phyloP scores from a whole-genome alignment of 2,329 filamentous ascomycete genomes.

The Ophiostoma sp. region DNA sequence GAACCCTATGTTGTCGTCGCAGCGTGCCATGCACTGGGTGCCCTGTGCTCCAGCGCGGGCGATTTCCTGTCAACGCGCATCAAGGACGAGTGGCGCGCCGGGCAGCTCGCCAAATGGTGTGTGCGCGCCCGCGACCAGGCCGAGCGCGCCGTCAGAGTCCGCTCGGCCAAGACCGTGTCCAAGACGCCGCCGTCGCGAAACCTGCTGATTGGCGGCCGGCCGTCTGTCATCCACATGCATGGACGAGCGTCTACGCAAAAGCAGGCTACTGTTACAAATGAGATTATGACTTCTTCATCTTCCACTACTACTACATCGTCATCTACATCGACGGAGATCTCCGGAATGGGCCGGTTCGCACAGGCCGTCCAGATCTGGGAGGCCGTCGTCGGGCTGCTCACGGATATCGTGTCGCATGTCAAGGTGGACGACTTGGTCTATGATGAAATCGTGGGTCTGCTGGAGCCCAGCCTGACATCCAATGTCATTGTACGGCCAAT shows the following conservation, averaged over 20 bases:
- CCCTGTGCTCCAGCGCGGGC: conserved; percentile 66
- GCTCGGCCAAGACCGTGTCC: conserved; percentile 12
- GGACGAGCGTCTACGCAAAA: not conserved
- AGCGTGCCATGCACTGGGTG: conserved; percentile 62
- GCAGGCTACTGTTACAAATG: not conserved
- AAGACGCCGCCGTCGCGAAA: not conserved
- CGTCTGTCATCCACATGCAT: conserved; percentile 21
- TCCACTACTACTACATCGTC: conserved; percentile 23
- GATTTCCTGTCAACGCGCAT: conserved; percentile 76
- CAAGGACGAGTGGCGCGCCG: conserved; percentile 61
- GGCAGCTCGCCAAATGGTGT: not conserved
- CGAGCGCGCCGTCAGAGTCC: conserved; percentile 33
- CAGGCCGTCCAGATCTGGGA: conserved; percentile 61
- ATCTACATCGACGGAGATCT: not conserved
- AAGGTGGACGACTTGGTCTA: conserved; percentile 63
- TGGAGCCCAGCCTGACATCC: conserved; percentile 43
- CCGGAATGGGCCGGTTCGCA: conserved; percentile 52
- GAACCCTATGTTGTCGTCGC: conserved; percentile 65
- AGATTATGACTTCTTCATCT: not conserved
- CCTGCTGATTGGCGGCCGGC: not conserved
- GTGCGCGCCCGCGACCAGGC: conserved; percentile 42
- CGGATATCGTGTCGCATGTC: conserved; percentile 57
- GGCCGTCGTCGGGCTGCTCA: conserved; percentile 54
- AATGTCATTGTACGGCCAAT: conserved; percentile 35
- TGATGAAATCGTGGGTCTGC: conserved; percentile 62